Base-by-base conservation (phyloP, 169 alveolate genomes). In the Cystoisospora suis region DNA sequence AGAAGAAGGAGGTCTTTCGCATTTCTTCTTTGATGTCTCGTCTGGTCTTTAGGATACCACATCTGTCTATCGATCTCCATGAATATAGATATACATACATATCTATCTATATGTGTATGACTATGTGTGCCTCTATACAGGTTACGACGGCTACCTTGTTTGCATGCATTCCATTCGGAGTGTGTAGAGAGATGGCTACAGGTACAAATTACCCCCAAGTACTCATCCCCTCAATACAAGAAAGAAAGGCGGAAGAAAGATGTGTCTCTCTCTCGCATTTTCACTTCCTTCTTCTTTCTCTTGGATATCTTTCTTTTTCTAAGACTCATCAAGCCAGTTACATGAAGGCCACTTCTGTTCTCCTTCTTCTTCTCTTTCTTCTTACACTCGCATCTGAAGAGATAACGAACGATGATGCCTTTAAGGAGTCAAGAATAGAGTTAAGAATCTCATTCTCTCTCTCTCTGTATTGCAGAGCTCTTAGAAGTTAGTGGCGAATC, bases 161-260 rank as follows among this genome's bases (percentile, higher is more conserved):
- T 72, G 3, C 83, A 72, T 36, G 83, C 83, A 0, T 72, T 72
- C 56, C 83, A 72, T 56, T 6, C 83, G n/a, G 83, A 72, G 23
- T 72, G 83, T 38, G 83, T 72, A 3, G 83, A 40, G 20, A 46
- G 83, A 0, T 72, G 83, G 83, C 53, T 72, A 27, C 15, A 38
- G 1, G 83, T 72, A 72, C 15, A 53, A 53, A n/a, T n/a, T n/a
- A n/a, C n/a, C n/a, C n/a, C n/a, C 65, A 53, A 23, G 65, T 12
- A 53, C 65, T 15, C 65, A 53, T 53, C 65, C 29, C 65, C 29
- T 53, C 29, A 12, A 15, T 53, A 12, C 65, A 12, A 23, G 23
- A 23, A 53, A 53, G 65, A 23, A 12, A 53, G 29, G 65, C 29
- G 65, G 65, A 23, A 53, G 29, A 23, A 15, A 23, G 12, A 12